phyloP scores from a whole-genome alignment of 345 rosid genomes.

The Gossypium mustelinum region DNA sequence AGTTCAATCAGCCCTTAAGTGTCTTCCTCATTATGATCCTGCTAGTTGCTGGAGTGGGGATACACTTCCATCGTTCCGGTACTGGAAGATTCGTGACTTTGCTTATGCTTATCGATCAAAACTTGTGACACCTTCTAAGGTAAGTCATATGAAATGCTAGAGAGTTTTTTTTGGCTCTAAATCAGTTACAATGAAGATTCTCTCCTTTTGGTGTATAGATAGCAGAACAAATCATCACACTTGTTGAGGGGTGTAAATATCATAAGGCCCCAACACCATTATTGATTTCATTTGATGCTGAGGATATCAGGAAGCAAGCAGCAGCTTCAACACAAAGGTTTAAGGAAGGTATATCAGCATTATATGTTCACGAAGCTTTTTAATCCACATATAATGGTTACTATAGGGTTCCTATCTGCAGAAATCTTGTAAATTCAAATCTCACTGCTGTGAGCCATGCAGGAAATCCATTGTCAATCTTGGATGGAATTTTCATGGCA shows the following conservation, averaged over 20 bases:
- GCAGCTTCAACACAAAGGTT: constrained; percentile 76
- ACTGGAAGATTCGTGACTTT: constrained; percentile 88
- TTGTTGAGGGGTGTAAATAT: constrained; percentile 49
- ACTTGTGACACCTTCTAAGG: constrained; percentile 65
- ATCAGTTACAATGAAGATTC: constrained; percentile 3
- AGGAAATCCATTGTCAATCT: constrained; percentile 69
- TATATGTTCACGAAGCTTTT: background rate
- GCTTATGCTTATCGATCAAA: constrained; percentile 73
- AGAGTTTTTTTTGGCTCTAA: background rate
- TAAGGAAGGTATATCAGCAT: constrained; percentile 50
- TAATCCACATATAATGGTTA: background rate
- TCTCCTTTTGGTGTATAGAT: constrained; percentile 43
- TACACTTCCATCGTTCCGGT: constrained; percentile 41
- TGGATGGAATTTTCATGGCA: constrained; percentile 86
- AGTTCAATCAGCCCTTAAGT: constrained; percentile 56
- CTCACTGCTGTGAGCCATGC: constrained; percentile 25
- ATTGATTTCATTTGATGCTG: constrained; percentile 53
- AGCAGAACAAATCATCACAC: constrained; percentile 52
- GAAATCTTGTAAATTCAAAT: background rate
- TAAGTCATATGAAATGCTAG: constrained; percentile 24
- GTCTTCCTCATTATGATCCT: constrained; percentile 65
- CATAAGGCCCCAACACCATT: constrained; percentile 58
- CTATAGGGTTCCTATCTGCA: background rate
- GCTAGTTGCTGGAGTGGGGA: constrained; percentile 39
- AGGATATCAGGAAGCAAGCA: constrained; percentile 69